These are phyloP conservation scores for Lentinula lateritia DNA, from an alignment of 768 basidiomycete genomes.

Conservation along the genomic window DNA sequence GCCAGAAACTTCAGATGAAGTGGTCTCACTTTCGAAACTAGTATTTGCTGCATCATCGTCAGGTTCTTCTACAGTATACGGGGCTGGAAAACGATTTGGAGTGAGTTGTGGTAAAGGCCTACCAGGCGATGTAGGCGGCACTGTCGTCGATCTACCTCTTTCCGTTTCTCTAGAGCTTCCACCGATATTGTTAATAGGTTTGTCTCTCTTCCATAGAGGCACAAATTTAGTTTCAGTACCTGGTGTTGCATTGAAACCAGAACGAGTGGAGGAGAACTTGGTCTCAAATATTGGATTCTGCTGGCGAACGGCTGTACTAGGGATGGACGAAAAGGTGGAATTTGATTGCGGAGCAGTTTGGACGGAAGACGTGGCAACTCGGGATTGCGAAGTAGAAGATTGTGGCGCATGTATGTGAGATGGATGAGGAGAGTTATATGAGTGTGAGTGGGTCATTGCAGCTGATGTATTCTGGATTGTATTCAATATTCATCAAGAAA, in stretches of 20 bases:
- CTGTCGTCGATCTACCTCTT: neutral
- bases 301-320: neutral
- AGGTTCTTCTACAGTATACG: neutral
- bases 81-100: neutral
- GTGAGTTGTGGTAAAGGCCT: neutral
- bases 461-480: neutral
- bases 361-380: neutral
- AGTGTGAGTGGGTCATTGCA: neutral
- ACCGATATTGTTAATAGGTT: neutral
- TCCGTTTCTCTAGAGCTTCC: neutral
- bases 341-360: neutral
- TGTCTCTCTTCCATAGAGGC: conserved; percentile 2
- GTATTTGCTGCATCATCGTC: neutral
- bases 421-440: neutral
- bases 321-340: neutral
- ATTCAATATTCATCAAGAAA: neutral
- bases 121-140: neutral
- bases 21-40: neutral
- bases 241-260: neutral
- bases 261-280: neutral
- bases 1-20: neutral
- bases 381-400: neutral
- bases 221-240: neutral
- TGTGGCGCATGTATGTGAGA: neutral
- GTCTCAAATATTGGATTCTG: neutral